Evolutionary conservation across 2,329 filamentous ascomycete genomes (phyloP).

Genomic region (Sclerotinia trifoliorum): DNA sequence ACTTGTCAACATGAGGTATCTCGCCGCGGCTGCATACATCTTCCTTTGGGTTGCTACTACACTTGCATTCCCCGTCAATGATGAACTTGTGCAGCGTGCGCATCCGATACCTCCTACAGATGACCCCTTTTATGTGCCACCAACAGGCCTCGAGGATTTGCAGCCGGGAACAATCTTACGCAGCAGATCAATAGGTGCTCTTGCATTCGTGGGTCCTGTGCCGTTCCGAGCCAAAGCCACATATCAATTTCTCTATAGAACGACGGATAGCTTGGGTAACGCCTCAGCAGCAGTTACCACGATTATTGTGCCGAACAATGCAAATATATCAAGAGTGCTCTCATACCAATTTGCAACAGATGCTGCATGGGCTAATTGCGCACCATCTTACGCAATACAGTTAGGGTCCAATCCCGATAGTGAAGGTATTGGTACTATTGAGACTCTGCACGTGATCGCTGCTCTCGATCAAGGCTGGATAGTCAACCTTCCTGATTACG

Average conservation of each 20-base stretch:
- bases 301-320: conserved; percentile 40
- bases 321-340: conserved; percentile 35
- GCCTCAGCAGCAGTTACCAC: conserved; percentile 44
- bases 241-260: conserved; percentile 45
- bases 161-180: conserved; percentile 41
- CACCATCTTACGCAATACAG: conserved; percentile 41
- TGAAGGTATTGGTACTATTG: conserved; percentile 39
- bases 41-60: not conserved
- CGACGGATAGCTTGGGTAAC: conserved; percentile 41
- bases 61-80: not conserved
- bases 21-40: not conserved
- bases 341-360: conserved; percentile 47
- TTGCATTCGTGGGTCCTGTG: conserved; percentile 35
- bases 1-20: not conserved
- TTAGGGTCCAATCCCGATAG: not conserved
- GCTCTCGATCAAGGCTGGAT: conserved; percentile 26
- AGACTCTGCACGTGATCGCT: conserved; percentile 26
- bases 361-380: conserved; percentile 43
- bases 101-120: conserved; percentile 38
- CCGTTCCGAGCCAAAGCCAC: conserved; percentile 25
- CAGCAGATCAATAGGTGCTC: conserved; percentile 29
- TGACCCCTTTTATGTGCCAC: conserved; percentile 43
- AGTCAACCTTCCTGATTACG: conserved; percentile 31
- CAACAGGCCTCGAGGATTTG: conserved; percentile 35
- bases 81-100: not conserved